Base-by-base conservation (phyloP, 176 grass and related monocot genomes). In the Paspalum notatum region DNA sequence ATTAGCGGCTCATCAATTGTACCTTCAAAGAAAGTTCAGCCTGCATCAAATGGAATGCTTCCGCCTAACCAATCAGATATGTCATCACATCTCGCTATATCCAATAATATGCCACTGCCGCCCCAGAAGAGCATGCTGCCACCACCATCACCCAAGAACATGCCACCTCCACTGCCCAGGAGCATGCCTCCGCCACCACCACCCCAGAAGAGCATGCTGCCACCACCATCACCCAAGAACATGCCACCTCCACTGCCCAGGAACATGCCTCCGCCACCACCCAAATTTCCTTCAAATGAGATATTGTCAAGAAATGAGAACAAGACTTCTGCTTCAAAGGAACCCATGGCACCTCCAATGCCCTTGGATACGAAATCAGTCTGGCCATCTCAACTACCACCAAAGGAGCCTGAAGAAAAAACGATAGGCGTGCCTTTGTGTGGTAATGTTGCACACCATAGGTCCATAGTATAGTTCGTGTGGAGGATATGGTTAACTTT, bases 261-360 rank as follows among this genome's bases (percentile, higher is more conserved):
- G 71, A 88, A 53, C 58, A 83, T 84, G 81, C 66, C 84, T 16
- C 86, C 79, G 1, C 92, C 78, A 12, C 82, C 77, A 64, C 87
- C 91, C 24, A 97, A 94, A 74, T 94, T 92, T 54, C 57, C 76
- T 48, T 86, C 76, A 8, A 38, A 40, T 55, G 57, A 88, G 65
- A 44, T 78, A 16, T 24, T 77, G 44, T 39, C 73, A 39, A 85
- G n/a, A 42, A 75, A 81, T 57, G 81, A 87, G 47, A 74, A 78
- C 4, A 63, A 49, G n/a, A 54, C 41, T 21, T 68, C 57, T 50
- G 41, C 16, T 87, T 81, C 79, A 52, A 77, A 78, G 52, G 84
- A 93, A n/a, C 38, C 26, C 20, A 81, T 63, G 74, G 47, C 15
- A 63, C 78, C 73, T 17, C 57, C 13, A 6, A 74, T 27, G 46